Percentiles rank a stretch among this genome's conserved stretches.
Evolutionary conservation across 768 basidiomycete species (phyloP).

Genomic region (Nevesoporus exiguus): DNA sequence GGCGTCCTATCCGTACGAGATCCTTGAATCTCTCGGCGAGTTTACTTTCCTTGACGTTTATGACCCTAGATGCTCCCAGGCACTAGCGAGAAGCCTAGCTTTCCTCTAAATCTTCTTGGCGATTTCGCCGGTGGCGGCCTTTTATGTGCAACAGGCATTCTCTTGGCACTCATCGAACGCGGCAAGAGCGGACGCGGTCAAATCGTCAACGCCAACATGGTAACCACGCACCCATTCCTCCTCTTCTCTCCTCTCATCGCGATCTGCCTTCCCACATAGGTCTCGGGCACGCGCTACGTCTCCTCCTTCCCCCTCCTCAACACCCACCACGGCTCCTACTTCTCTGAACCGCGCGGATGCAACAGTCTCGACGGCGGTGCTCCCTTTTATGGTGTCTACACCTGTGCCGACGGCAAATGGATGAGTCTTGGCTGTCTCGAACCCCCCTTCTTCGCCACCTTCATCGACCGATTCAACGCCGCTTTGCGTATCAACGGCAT

Average conservation of each 20-base stretch:
- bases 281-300: conserved; percentile 77
- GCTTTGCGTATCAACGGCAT: conserved; percentile 44
- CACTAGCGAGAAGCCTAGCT: conserved; percentile 54
- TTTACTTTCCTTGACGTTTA: background rate
- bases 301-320: conserved; percentile 66
- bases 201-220: conserved; percentile 76
- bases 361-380: conserved; percentile 73
- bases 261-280: conserved; percentile 42
- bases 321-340: conserved; percentile 31
- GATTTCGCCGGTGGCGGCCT: conserved; percentile 84
- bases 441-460: conserved; percentile 63
- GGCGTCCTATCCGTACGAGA: conserved; percentile 62
- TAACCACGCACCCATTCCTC: conserved; percentile 22
- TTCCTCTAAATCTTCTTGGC: conserved; percentile 73
- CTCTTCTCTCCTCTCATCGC: background rate
- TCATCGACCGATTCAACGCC: conserved; percentile 52
- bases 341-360: conserved; percentile 45
- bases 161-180: conserved; percentile 72
- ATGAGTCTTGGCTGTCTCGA: conserved; percentile 79
- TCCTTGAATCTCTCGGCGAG: background rate
- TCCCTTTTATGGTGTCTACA: conserved; percentile 75
- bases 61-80: conserved; percentile 62
- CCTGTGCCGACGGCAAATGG: conserved; percentile 67
- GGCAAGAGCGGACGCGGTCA: conserved; percentile 65
- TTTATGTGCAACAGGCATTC: conserved; percentile 65